Evolutionary conservation across 768 basidiomycete species (phyloP).

Genomic region (Tephrocybe sp.): DNA sequence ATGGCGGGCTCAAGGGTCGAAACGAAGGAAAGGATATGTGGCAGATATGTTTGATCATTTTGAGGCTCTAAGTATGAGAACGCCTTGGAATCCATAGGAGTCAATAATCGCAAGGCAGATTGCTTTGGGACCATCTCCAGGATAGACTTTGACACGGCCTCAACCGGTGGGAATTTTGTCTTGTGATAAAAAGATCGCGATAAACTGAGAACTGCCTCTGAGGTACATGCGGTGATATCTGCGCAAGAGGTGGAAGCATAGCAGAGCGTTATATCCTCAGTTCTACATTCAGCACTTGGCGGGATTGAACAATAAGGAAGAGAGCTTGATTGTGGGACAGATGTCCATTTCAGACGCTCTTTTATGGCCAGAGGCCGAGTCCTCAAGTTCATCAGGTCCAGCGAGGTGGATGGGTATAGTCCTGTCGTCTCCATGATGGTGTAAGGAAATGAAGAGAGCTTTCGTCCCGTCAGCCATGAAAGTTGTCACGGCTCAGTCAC

Average conservation of each 20-base stretch:
- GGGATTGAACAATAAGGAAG: neutral
- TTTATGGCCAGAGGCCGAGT: neutral
- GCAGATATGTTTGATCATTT: neutral
- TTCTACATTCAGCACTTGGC: neutral
- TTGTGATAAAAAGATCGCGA: conserved; percentile 1
- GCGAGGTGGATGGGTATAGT: neutral
- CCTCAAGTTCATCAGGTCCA: neutral
- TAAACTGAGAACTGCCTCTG: neutral
- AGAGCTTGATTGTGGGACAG: neutral
- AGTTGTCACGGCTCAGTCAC: neutral
- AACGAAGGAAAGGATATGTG: conserved; percentile 1
- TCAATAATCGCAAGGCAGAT: neutral
- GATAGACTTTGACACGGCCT: neutral
- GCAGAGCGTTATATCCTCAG: conserved; percentile 8
- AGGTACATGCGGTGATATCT: conserved; percentile 11
- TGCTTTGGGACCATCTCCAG: too few species aligned
- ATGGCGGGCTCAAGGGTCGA: neutral
- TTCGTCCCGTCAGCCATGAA: too few species aligned
- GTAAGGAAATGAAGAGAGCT: too few species aligned
- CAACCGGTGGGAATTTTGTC: neutral
- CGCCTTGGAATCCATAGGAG: neutral
- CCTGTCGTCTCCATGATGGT: neutral
- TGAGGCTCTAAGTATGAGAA: neutral
- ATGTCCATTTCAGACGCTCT: neutral
- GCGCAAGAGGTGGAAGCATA: conserved; percentile 3